Percentiles rank a stretch among this genome's conserved stretches.
These are phyloP conservation scores for Mucor piriformis DNA, from an alignment of 371 early-diverging fungal genomes.

Conservation along the genomic window DNA sequence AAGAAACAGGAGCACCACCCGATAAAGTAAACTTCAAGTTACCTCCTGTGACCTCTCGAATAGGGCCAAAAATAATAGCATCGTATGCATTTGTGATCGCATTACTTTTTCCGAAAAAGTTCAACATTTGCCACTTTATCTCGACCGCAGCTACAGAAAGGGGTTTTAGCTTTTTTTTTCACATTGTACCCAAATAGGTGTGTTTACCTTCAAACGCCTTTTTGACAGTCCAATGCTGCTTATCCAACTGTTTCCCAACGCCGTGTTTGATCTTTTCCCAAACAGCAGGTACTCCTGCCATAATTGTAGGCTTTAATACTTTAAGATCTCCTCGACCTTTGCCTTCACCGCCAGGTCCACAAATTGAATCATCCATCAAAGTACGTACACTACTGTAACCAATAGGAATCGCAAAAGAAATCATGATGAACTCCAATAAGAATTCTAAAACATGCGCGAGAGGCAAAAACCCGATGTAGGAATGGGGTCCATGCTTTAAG, in stretches of 20 bases:
- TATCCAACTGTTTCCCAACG: conserved; percentile 69
- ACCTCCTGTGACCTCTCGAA: conserved; percentile 88
- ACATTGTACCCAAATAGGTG: neutral
- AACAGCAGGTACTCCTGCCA: conserved; percentile 90
- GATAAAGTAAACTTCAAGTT: conserved; percentile 78
- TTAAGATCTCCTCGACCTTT: conserved; percentile 91
- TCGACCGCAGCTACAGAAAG: conserved; percentile 63
- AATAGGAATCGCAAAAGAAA: conserved; percentile 57
- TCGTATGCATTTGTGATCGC: conserved; percentile 75
- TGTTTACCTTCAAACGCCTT: conserved; percentile 49
- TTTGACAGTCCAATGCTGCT: conserved; percentile 59
- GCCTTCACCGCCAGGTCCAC: conserved; percentile 59
- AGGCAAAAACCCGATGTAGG: conserved; percentile 87
- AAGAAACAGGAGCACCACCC: conserved; percentile 92
- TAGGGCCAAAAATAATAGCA: conserved; percentile 75
- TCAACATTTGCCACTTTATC: conserved; percentile 71
- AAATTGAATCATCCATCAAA: conserved; percentile 80
- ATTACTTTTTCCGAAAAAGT: conserved; percentile 56
- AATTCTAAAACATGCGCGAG: conserved; percentile 90
- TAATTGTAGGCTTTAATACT: conserved; percentile 85
- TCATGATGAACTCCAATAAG: conserved; percentile 63
- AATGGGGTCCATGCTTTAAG: conserved; percentile 45
- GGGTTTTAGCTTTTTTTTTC: neutral
- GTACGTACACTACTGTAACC: conserved; percentile 86
- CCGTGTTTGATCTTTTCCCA: conserved; percentile 90